Percentiles rank a stretch among this genome's conserved stretches.
Conservation (phyloP, 2,329 filamentous ascomycete species). For the Falciphora oryzae region DNA sequence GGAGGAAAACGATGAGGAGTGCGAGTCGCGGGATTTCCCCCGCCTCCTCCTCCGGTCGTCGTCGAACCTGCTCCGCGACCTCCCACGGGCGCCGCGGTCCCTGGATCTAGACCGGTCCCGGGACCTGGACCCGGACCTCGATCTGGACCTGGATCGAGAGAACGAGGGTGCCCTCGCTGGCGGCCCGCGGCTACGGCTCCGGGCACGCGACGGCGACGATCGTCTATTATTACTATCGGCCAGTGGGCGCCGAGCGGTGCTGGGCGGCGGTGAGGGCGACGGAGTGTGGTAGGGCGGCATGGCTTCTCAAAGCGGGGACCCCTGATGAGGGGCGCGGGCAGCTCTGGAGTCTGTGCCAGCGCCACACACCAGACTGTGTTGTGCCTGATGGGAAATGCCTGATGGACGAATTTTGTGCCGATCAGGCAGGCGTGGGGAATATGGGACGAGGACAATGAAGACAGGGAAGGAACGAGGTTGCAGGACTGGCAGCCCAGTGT, state of each 20-base stretch:
- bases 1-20: neutral
- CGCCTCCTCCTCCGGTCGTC: slow-evolving; percentile 4
- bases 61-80: neutral
- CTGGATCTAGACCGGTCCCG: neutral
- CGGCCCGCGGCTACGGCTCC: slow-evolving; percentile 2
- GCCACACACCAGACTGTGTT: neutral
- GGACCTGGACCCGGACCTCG: neutral
- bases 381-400: neutral
- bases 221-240: neutral
- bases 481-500: no score
- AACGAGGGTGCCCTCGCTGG: neutral
- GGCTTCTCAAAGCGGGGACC: neutral
- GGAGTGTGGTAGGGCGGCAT: slow-evolving; percentile 3
- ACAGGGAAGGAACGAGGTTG: neutral
- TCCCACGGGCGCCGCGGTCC: neutral
- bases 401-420: neutral
- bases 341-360: no score
- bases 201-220: neutral
- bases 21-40: neutral
- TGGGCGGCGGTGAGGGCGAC: slow-evolving; percentile 7
- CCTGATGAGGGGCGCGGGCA: neutral
- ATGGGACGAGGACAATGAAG: neutral
- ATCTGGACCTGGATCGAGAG: slow-evolving; percentile 2
- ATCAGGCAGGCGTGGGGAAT: neutral
- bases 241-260: neutral